These are phyloP conservation scores for Davidsoniella virescens DNA, from an alignment of 2,329 filamentous ascomycete species.

Conservation along the genomic window DNA sequence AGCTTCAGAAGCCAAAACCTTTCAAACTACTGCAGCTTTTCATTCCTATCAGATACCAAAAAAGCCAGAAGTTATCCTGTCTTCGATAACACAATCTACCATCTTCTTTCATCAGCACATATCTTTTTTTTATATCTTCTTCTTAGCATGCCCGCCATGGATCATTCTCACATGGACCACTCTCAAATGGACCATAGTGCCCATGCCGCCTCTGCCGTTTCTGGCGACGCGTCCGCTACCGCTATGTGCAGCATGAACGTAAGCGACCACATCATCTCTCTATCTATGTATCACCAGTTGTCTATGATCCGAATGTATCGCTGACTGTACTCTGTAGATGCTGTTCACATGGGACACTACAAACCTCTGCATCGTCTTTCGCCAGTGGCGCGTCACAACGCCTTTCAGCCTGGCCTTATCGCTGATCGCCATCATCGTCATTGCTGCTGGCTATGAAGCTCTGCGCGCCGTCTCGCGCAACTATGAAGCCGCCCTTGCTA, in stretches of 20 bases:
- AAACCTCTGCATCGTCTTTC: slow-evolving; percentile 93
- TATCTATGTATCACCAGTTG: neutral
- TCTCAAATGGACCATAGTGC: slow-evolving; percentile 28
- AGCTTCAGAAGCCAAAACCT: neutral
- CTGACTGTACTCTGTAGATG: slow-evolving; percentile 44
- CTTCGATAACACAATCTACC: too few species aligned
- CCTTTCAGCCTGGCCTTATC: slow-evolving; percentile 63
- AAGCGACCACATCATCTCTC: slow-evolving; percentile 20
- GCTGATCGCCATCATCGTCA: slow-evolving; percentile 61
- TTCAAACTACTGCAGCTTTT: too few species aligned
- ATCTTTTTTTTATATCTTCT: too few species aligned
- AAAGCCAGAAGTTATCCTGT: too few species aligned
- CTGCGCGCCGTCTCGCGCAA: slow-evolving; percentile 59
- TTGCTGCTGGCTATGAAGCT: slow-evolving; percentile 87
- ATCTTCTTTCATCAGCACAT: too few species aligned
- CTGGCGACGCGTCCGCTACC: slow-evolving; percentile 34
- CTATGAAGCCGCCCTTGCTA: slow-evolving; percentile 50
- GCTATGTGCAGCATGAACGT: slow-evolving; percentile 85
- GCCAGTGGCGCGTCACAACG: slow-evolving; percentile 70
- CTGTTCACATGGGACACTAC: slow-evolving; percentile 91
- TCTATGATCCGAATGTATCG: neutral
- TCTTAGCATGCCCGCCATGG: neutral
- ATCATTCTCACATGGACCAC: slow-evolving; percentile 12
- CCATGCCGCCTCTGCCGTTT: slow-evolving; percentile 27
- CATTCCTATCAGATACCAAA: too few species aligned